phyloP scores from a whole-genome alignment of 352 stramenopile genomes.

The Globisporangium cederbergense region DNA sequence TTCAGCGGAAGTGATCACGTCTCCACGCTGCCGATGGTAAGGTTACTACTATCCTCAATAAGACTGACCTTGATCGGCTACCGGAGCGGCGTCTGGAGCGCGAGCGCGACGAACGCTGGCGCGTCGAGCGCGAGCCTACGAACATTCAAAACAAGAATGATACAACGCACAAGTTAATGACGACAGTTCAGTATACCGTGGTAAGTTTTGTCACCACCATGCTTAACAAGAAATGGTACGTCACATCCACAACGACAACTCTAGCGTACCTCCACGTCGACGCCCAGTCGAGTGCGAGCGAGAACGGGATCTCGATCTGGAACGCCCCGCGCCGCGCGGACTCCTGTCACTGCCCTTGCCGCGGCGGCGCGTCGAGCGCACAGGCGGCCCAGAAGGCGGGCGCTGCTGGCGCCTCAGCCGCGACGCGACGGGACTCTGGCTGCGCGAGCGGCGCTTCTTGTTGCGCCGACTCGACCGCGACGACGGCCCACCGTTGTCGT shows the following conservation, averaged over 20 bases:
- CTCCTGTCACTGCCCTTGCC: constrained; percentile 13
- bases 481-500: constrained; percentile 15
- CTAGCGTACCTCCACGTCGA: constrained; percentile 11
- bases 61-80: constrained; percentile 12
- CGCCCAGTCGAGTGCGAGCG: constrained; percentile 13
- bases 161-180: neutral
- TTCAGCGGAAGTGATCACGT: neutral
- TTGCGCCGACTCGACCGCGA: constrained; percentile 16
- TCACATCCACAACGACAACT: neutral
- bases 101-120: constrained; percentile 7
- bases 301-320: neutral
- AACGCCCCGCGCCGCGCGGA: neutral
- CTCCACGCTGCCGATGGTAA: neutral
- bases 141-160: neutral
- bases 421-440: constrained; percentile 19
- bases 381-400: constrained; percentile 3
- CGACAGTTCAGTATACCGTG: neutral
- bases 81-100: constrained; percentile 19
- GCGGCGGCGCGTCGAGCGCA: neutral
- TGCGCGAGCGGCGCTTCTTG: constrained; percentile 29
- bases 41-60: neutral
- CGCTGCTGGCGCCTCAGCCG: constrained; percentile 10
- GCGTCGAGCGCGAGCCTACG: constrained; percentile 17
- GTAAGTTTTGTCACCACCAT: neutral
- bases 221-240: neutral